Conservation (phyloP, 1,284 basidiomycete species). For the Lignosus rhinocerotis region DNA sequence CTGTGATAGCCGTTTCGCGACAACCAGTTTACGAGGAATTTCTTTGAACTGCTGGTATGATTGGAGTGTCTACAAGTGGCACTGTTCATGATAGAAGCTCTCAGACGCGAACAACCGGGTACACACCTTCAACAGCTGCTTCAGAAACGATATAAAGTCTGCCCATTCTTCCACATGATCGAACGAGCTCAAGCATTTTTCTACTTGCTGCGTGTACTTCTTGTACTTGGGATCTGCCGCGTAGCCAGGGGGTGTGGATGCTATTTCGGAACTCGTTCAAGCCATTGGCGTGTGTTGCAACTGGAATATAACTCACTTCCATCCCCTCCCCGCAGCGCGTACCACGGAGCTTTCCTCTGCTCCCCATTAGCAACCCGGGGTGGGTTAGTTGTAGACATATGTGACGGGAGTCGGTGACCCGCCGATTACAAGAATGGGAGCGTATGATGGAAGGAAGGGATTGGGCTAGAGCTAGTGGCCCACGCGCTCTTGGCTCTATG, state of each 20-base stretch:
- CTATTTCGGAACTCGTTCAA: slow-evolving; percentile 1
- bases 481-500: background rate
- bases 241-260: slow-evolving; percentile 43
- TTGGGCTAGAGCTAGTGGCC: background rate
- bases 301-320: slow-evolving; percentile 18
- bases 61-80: slow-evolving; percentile 76
- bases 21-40: slow-evolving; percentile 93
- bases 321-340: slow-evolving; percentile 23
- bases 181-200: slow-evolving; percentile 90
- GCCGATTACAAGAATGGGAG: background rate
- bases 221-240: slow-evolving; percentile 92
- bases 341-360: slow-evolving; percentile 19
- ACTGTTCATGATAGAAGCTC: background rate
- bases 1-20: slow-evolving; percentile 94
- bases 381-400: slow-evolving; percentile 25
- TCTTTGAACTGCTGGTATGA: slow-evolving; percentile 90
- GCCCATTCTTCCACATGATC: slow-evolving; percentile 99
- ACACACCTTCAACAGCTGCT: slow-evolving; percentile 84
- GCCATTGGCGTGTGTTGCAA: background rate
- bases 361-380: slow-evolving; percentile 18
- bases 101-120: slow-evolving; percentile 1
- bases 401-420: background rate
- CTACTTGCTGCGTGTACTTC: slow-evolving; percentile 91
- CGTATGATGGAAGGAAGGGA: background rate
- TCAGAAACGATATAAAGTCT: slow-evolving; percentile 97